Evolutionary conservation across 2,329 filamentous ascomycete genomes (phyloP).

Genomic region (Alternaria brassicae): DNA sequence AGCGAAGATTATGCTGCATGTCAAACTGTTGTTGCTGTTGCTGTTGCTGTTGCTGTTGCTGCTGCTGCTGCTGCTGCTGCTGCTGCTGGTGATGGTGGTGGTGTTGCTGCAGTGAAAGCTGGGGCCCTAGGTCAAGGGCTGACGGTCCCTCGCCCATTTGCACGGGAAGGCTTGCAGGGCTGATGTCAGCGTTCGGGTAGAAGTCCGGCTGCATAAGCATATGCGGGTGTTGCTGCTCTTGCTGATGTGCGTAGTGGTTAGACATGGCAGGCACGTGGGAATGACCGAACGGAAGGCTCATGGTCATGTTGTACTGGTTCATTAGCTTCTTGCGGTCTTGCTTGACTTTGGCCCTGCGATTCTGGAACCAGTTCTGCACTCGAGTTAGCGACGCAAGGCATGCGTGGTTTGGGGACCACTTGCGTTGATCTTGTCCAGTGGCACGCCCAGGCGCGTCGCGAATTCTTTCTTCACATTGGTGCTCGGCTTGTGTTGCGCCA

Average conservation of each 20-base stretch:
- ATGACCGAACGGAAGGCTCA: conserved; percentile 38
- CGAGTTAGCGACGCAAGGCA: conserved; percentile 38
- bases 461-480: conserved; percentile 60
- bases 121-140: conserved; percentile 40
- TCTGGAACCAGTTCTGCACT: conserved; percentile 62
- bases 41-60: conserved; percentile 32
- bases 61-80: conserved; percentile 34
- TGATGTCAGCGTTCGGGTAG: conserved; percentile 45
- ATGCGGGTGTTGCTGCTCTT: conserved; percentile 36
- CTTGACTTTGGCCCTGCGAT: conserved; percentile 61
- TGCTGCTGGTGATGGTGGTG: conserved; percentile 15
- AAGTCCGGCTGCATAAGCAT: conserved; percentile 39
- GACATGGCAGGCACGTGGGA: conserved; percentile 34
- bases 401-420: conserved; percentile 32
- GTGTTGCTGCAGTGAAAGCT: conserved; percentile 41
- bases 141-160: conserved; percentile 42
- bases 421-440: conserved; percentile 62
- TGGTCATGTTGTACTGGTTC: conserved; percentile 48
- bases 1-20: conserved; percentile 43
- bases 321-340: conserved; percentile 59
- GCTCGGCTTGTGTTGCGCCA: conserved; percentile 58
- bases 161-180: conserved; percentile 44
- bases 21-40: conserved; percentile 41
- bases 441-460: conserved; percentile 56
- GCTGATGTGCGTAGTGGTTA: conserved; percentile 24